phyloP scores from a whole-genome alignment of 2,329 filamentous ascomycete genomes.

The Myriosclerotinia curreyana region DNA sequence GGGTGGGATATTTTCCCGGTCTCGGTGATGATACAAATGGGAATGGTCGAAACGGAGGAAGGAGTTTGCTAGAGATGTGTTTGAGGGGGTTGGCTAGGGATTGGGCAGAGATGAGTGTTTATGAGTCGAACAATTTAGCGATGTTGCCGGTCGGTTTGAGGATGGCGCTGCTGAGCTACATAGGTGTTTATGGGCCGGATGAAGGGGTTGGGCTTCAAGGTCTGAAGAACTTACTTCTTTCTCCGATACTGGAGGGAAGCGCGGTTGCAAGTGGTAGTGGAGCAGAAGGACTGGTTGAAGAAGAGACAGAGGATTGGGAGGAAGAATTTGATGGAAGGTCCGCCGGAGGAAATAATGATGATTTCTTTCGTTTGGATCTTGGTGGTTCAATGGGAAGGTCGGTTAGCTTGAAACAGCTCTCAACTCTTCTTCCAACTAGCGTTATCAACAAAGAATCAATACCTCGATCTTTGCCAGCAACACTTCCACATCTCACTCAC shows the following conservation, averaged over 20 bases:
- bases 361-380: slow-evolving; percentile 54
- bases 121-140: slow-evolving; percentile 56
- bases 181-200: slow-evolving; percentile 46
- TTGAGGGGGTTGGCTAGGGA: slow-evolving; percentile 51
- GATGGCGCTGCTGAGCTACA: slow-evolving; percentile 50
- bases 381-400: slow-evolving; percentile 51
- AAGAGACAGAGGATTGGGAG: slow-evolving; percentile 31
- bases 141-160: slow-evolving; percentile 54
- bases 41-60: slow-evolving; percentile 4
- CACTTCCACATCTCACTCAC: slow-evolving; percentile 56
- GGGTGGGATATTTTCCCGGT: slow-evolving; percentile 42
- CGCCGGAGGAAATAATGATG: slow-evolving; percentile 42
- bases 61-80: slow-evolving; percentile 48
- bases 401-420: slow-evolving; percentile 52
- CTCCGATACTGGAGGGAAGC: slow-evolving; percentile 27
- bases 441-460: slow-evolving; percentile 24
- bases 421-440: slow-evolving; percentile 22
- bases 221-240: slow-evolving; percentile 47
- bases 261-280: not conserved
- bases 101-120: slow-evolving; percentile 55
- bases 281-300: not conserved
- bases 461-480: slow-evolving; percentile 27
- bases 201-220: slow-evolving; percentile 51
- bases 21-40: slow-evolving; percentile 31
- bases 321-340: slow-evolving; percentile 22